Evolutionary conservation across 2,329 filamentous ascomycete genomes (phyloP), one percentile per base, ranked within the genome.

Genomic region (Aspergillus tamarii): DNA sequence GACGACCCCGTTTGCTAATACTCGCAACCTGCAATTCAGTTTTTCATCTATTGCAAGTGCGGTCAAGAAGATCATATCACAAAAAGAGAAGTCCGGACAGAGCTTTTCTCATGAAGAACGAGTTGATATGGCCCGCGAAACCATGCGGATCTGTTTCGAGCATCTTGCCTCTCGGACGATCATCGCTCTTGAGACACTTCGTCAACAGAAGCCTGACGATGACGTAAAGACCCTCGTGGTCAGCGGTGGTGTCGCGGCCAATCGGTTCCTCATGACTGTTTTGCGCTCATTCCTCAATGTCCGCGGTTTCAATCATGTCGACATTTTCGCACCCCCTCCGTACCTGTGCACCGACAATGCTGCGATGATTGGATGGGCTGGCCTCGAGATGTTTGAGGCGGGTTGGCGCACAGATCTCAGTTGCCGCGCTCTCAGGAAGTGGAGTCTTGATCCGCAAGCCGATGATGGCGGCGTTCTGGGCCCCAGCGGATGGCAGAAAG

Each of bases 281-380:
- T 77, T 87, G 2, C 79, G 82, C 2, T 77, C 76, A n/a, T 86
- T 83, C 57, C 80, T 97, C 48, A 85, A 89, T 67, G 85, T 83
- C n/a, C 85, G 90, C 50, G 91, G 91, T 0, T 89, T 88, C 72
- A 73, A 74, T 0, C 70, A 87, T 67, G 76, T 96, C 32, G 71
- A 83, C 12, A 77, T 97, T 9, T 79, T 89, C 34, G 91, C 90
- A 61, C 94, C 95, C n/a, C 93, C 93, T 3, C 78, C 87, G 11
- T 82, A 84, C 48, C 83, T 94, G 59, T 98, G 95, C 74, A 97
- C 93, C 0, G 95, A 99, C 73, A 98, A 99, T 77, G 95, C 95
- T 14, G 92, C 93, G 55, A 99, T 99, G 95, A 94, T 98, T 75
- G 94, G 91, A 1, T 98, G 95, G 94, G 84, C 94, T 1, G 95